Evolutionary conservation across 202 grass and related monocot genomes (phyloP), one percentile per base, ranked within the genome.

Genomic region (Eragrostis tef): DNA sequence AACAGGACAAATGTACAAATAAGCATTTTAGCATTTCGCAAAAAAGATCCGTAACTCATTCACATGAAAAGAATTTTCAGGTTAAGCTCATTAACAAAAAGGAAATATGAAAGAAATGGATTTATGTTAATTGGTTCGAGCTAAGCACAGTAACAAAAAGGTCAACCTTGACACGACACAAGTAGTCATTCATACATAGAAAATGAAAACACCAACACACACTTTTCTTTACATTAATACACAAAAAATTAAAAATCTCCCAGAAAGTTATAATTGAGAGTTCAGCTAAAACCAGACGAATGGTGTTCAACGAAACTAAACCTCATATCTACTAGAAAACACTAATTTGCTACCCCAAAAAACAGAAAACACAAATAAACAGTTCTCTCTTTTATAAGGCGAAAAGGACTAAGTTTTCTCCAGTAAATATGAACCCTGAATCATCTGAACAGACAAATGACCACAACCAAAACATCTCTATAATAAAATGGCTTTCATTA

Each of bases 1-100:
- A 81, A 61, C 49, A 85, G 67, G 56, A 47, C 17, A 16, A 80
- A 81, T 83, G 41, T 56, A 43, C 6, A 82, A 59, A 20, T 19
- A 65, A 5, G 24, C 42, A 79, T 36, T 50, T 26, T 41, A 61
- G 46, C 41, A n/a, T 3, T 13, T 19, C 4, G 11, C 24, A 29
- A 15, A 6, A 25, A 34, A 17, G 63, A 36, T 31, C 25, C 51
- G 50, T 67, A 27, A 31, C 15, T 51, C 34, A 39, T 39, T 5
- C 34, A 39, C 34, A 39, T 39, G 34, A 39, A 39, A 39, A 5
- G 34, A 6, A 39, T 39, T 39, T 39, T 39, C 34, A 39, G 34
- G 34, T 39, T 39, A 39, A 39, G 34, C 34, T 39, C 34, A 39
- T 39, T 39, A 39, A 39, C 1, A 39, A 39, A 39, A 39, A 39